Conservation (phyloP, 768 basidiomycete genomes). For the Termitomyces sp. region DNA sequence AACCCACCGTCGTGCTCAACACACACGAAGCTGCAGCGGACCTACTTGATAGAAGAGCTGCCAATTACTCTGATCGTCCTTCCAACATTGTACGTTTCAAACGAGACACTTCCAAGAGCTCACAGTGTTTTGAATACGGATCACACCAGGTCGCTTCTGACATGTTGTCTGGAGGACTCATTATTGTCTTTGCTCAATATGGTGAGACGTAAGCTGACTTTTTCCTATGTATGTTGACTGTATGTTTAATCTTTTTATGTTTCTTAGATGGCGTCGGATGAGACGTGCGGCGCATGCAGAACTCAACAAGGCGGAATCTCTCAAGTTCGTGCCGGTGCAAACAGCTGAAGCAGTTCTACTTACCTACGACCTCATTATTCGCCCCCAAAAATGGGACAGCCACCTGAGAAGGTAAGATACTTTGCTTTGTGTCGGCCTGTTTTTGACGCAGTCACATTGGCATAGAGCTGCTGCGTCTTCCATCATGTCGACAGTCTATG, state of each 20-base stretch:
- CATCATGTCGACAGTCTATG: neutral
- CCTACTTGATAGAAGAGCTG: neutral
- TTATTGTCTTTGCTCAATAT: neutral
- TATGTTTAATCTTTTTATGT: neutral
- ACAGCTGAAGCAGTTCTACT: slow-evolving; percentile 24
- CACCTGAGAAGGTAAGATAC: neutral
- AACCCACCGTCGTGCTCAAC: neutral
- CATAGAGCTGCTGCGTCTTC: neutral
- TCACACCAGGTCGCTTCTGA: neutral
- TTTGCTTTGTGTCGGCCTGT: neutral
- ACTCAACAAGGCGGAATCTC: slow-evolving; percentile 19
- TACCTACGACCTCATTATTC: slow-evolving; percentile 23
- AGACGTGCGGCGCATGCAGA: slow-evolving; percentile 25
- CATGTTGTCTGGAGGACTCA: neutral
- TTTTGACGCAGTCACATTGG: neutral
- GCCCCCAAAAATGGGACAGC: neutral
- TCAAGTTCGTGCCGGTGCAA: slow-evolving; percentile 20
- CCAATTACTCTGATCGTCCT: neutral
- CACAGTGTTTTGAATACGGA: neutral
- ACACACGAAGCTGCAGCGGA: neutral
- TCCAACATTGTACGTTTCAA: neutral
- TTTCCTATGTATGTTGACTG: neutral
- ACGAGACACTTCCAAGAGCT: neutral
- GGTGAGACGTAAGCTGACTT: neutral
- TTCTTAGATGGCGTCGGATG: neutral